phyloP scores from a whole-genome alignment of 768 basidiomycete genomes.

The Cystoderma amianthinum region DNA sequence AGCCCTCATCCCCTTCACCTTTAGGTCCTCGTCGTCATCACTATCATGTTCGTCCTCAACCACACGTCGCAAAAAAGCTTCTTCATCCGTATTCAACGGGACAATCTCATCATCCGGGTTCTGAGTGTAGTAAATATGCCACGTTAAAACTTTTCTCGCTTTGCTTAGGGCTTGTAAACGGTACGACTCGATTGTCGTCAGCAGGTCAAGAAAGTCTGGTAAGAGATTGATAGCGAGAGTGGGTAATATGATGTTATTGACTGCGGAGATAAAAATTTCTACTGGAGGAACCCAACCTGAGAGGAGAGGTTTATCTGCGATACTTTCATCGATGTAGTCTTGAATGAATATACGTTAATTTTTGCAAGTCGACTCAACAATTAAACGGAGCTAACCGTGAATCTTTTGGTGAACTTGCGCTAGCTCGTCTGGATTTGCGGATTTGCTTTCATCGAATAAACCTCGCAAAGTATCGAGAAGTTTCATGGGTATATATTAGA shows the following conservation, averaged over 20 bases:
- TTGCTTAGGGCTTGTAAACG: constrained; percentile 18
- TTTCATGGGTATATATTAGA: not conserved
- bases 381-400: not conserved
- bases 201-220: constrained; percentile 24
- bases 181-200: constrained; percentile 30
- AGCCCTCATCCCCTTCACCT: constrained; percentile 12
- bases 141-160: constrained; percentile 17
- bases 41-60: constrained; percentile 1
- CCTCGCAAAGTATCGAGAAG: not conserved
- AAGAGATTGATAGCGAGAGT: constrained; percentile 14
- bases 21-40: not conserved
- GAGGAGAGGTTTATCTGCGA: constrained; percentile 4
- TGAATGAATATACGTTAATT: not conserved
- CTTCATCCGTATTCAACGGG: constrained; percentile 4
- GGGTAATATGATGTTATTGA: constrained; percentile 22
- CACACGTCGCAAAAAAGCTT: not conserved
- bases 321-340: not conserved
- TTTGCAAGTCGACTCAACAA: no score
- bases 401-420: not conserved
- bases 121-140: constrained; percentile 16
- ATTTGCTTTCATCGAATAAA: not conserved
- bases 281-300: constrained; percentile 15
- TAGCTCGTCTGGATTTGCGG: not conserved
- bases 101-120: constrained; percentile 7
- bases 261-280: constrained; percentile 20